Percentiles rank a stretch among this genome's conserved stretches.
These are phyloP conservation scores for Fimicolochytrium jonesii DNA, from an alignment of 192 early-diverging fungal species.

Conservation along the genomic window DNA sequence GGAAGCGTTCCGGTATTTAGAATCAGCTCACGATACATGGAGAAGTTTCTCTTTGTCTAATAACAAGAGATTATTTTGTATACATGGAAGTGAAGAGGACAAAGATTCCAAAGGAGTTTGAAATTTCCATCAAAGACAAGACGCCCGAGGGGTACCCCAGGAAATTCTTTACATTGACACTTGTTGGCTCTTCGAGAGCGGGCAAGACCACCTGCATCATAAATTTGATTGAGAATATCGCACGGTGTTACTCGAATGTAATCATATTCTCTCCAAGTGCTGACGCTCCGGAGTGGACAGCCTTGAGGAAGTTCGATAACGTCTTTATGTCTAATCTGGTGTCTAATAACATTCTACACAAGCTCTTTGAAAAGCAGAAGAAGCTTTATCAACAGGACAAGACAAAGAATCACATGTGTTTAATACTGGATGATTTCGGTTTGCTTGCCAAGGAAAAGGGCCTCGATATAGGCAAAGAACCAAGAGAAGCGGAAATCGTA, in stretches of 20 bases:
- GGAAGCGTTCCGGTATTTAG: neutral
- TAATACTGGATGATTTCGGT: neutral
- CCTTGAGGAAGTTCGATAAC: neutral
- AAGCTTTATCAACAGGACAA: too few species aligned
- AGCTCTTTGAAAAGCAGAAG: neutral
- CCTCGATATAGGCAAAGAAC: too few species aligned
- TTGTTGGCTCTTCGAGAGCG: constrained; percentile 2
- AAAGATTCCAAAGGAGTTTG: constrained; percentile 5
- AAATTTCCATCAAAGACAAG: neutral
- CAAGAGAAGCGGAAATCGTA: neutral
- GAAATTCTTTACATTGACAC: neutral
- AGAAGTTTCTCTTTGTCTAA: neutral
- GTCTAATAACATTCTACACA: neutral
- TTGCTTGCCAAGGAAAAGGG: neutral
- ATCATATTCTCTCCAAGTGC: neutral
- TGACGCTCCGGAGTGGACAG: neutral
- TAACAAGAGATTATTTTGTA: neutral
- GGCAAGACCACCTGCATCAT: neutral
- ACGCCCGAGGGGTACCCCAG: neutral
- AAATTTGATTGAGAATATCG: neutral
- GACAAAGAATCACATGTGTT: neutral
- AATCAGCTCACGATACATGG: neutral
- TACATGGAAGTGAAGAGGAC: neutral
- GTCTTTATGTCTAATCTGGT: neutral
- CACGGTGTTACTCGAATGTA: neutral